Percentiles rank a stretch among this genome's conserved stretches.
These are phyloP conservation scores for Metarhizium humberi DNA, from an alignment of 2,329 filamentous ascomycete genomes.

Conservation along the genomic window DNA sequence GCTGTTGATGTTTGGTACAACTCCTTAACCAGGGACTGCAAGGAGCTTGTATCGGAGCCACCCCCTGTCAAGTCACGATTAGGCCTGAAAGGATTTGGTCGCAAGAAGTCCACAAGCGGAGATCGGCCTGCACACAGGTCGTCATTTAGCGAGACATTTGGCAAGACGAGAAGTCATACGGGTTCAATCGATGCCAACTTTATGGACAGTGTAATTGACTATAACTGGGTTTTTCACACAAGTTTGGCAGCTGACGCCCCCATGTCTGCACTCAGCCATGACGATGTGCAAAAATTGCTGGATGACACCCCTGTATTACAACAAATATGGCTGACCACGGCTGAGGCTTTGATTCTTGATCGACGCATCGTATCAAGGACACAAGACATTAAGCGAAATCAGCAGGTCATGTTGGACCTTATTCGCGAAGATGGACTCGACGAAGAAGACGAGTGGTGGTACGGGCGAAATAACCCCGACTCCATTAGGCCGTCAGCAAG, in stretches of 20 bases:
- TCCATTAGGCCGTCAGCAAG: slow-evolving; percentile 43
- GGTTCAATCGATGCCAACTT: slow-evolving; percentile 21
- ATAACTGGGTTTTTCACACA: slow-evolving; percentile 45
- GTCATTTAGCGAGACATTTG: slow-evolving; percentile 15
- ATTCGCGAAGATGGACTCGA: slow-evolving; percentile 51
- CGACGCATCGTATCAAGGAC: slow-evolving; percentile 47
- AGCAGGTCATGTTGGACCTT: slow-evolving; percentile 53
- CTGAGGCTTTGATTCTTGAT: slow-evolving; percentile 52
- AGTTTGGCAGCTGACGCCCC: slow-evolving; percentile 53
- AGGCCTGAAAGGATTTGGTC: slow-evolving; percentile 42
- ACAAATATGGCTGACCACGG: slow-evolving; percentile 53
- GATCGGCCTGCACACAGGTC: slow-evolving; percentile 13
- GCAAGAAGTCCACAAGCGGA: slow-evolving; percentile 44
- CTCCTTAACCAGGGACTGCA: slow-evolving; percentile 38
- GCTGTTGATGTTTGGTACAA: slow-evolving; percentile 53
- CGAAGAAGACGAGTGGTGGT: slow-evolving; percentile 55
- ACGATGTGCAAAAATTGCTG: slow-evolving; percentile 41
- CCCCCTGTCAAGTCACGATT: slow-evolving; percentile 39
- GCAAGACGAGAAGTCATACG: slow-evolving; percentile 16
- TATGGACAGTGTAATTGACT: slow-evolving; percentile 17
- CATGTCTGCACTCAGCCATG: slow-evolving; percentile 44
- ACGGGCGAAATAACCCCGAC: slow-evolving; percentile 43
- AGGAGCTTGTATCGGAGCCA: slow-evolving; percentile 27
- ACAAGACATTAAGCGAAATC: slow-evolving; percentile 54
- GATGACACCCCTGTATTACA: slow-evolving; percentile 48